A percentile compares a stretch with the other conserved stretches of the same genome.
These are phyloP conservation scores for Xylariaceae sp. DNA, from an alignment of 2,329 filamentous ascomycete species.

Conservation along the genomic window DNA sequence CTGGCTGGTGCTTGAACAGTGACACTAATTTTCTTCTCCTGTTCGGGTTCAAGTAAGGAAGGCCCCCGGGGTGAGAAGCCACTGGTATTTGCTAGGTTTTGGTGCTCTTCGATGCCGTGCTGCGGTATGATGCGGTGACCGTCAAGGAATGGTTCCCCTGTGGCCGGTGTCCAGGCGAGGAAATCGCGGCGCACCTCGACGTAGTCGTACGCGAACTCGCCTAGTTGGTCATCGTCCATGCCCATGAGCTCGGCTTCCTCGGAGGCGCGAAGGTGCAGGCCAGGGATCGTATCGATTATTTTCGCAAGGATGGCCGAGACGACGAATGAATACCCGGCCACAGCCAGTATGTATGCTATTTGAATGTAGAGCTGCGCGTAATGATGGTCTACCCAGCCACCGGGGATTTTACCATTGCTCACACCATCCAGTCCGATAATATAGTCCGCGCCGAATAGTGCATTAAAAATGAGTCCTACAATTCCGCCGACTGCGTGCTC, in stretches of 20 bases:
- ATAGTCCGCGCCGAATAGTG: conserved; percentile 63
- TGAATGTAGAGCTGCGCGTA: conserved; percentile 74
- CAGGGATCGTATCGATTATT: conserved; percentile 69
- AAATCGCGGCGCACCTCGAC: conserved; percentile 86
- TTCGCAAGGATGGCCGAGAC: conserved; percentile 71
- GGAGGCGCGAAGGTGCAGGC: conserved; percentile 72
- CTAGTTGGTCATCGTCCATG: conserved; percentile 87
- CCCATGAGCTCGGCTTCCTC: conserved; percentile 81
- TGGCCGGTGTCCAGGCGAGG: conserved; percentile 79
- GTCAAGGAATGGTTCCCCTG: conserved; percentile 57
- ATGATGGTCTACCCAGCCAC: conserved; percentile 73
- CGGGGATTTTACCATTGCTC: conserved; percentile 59
- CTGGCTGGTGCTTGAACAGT: conserved; percentile 27
- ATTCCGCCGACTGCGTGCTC: conserved; percentile 68
- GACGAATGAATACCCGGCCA: conserved; percentile 64
- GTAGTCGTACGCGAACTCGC: conserved; percentile 87
- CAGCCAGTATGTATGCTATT: conserved; percentile 68
- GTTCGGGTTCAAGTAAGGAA: conserved; percentile 36
- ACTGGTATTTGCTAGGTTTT: conserved; percentile 59
- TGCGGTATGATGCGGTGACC: conserved; percentile 60
- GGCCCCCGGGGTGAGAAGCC: conserved; percentile 34
- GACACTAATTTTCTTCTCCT: conserved; percentile 30
- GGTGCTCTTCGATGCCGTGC: conserved; percentile 69
- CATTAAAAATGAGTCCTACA: conserved; percentile 68
- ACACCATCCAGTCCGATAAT: conserved; percentile 73